These are phyloP conservation scores for Dendrobium officinale DNA, from an alignment of 106 monocot species.

Conservation along the genomic window DNA sequence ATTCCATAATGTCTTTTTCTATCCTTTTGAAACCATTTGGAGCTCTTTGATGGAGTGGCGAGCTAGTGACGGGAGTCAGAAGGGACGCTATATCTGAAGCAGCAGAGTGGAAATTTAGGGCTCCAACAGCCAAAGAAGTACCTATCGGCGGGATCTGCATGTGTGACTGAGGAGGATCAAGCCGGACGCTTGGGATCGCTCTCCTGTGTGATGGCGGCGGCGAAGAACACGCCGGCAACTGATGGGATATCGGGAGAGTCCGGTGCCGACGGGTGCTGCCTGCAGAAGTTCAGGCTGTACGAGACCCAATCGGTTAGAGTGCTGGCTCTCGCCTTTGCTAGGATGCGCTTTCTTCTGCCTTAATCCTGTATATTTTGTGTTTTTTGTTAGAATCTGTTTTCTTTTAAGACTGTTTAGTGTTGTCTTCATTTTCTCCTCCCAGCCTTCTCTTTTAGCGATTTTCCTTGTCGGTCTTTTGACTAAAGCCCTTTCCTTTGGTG, in stretches of 20 bases:
- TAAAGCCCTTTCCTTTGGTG: no score
- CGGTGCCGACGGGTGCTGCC: no score
- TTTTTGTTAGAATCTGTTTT: no score
- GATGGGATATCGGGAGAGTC: constrained; percentile 8
- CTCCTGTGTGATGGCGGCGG: constrained; percentile 11
- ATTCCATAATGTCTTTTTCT: neutral
- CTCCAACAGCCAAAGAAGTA: neutral
- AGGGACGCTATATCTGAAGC: constrained; percentile 33
- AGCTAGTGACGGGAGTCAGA: neutral
- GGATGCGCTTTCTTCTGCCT: constrained; percentile 1
- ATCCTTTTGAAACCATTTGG: neutral
- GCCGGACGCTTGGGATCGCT: constrained; percentile 26
- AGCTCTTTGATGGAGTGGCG: neutral
- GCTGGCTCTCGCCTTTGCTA: no score
- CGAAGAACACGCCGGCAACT: constrained; percentile 17
- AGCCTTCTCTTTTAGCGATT: no score
- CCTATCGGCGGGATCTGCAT: constrained; percentile 14
- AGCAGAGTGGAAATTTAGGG: constrained; percentile 16
- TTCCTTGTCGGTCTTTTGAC: no score
- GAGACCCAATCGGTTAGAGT: constrained; percentile 21
- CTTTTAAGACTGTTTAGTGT: no score
- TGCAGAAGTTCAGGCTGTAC: constrained; percentile 40
- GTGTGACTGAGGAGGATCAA: constrained; percentile 25
- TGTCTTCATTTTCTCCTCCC: no score
- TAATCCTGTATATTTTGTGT: no score